Evolutionary conservation across 129 eudicot species (phyloP).

Genomic region (Flaveria ramosissima): DNA sequence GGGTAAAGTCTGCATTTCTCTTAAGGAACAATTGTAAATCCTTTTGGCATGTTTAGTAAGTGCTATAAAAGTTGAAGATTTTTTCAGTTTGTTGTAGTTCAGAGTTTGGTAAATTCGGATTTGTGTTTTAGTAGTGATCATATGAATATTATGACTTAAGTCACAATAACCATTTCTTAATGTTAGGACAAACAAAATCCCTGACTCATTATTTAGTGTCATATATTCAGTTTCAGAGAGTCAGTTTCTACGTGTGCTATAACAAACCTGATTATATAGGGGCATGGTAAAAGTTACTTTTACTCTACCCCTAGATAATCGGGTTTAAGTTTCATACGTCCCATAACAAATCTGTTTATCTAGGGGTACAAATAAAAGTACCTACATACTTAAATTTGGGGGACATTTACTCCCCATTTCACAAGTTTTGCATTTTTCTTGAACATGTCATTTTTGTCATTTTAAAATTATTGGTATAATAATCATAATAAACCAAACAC

Average conservation of each 20-base stretch:
- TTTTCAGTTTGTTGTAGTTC: background rate
- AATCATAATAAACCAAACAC: background rate
- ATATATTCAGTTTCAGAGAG: no score
- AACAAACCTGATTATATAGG: background rate
- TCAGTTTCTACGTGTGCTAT: background rate
- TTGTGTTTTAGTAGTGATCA: background rate
- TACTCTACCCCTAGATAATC: background rate
- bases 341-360: background rate
- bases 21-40: background rate
- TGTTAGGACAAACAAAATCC: background rate
- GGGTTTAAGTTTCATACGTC: background rate
- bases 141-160: constrained; percentile 10
- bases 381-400: background rate
- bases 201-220: background rate
- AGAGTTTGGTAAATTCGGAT: background rate
- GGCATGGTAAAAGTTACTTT: background rate
- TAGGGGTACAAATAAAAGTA: background rate
- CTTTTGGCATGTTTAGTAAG: constrained; percentile 2
- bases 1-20: background rate
- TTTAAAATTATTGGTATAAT: background rate
- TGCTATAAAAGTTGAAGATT: background rate
- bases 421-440: background rate
- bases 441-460: background rate
- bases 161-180: background rate
- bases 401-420: constrained; percentile 9